Evolutionary conservation across 495 filamentous ascomycete genomes (phyloP).

Genomic region (Penicillium malachiteum): DNA sequence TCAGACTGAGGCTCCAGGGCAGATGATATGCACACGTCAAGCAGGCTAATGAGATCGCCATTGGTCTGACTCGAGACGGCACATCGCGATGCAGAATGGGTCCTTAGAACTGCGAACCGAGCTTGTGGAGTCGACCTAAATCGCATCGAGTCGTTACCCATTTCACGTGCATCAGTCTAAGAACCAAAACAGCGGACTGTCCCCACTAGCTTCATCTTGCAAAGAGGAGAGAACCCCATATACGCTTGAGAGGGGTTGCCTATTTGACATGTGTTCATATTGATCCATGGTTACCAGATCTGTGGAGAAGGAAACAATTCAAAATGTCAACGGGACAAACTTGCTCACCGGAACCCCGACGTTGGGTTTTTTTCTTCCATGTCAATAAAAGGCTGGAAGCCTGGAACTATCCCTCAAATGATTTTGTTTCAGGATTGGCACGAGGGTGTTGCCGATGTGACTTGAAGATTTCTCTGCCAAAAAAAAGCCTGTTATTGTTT

Average conservation of each 20-base stretch:
- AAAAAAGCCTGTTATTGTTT: neutral
- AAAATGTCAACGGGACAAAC: neutral
- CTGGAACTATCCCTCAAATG: neutral
- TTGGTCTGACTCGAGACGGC: neutral
- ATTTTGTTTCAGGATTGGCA: neutral
- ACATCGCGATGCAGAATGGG: neutral
- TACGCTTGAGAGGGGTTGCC: neutral
- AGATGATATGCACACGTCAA: neutral
- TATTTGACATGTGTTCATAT: neutral
- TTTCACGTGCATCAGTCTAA: neutral
- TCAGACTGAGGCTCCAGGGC: neutral
- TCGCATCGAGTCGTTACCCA: neutral
- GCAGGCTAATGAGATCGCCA: neutral
- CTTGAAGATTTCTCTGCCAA: slow-evolving; percentile 9
- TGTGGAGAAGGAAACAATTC: neutral
- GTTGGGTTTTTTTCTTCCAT: neutral
- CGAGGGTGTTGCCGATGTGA: slow-evolving; percentile 5
- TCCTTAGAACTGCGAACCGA: neutral
- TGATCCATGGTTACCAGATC: neutral
- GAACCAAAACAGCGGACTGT: neutral
- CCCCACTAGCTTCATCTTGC: neutral
- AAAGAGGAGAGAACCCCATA: neutral
- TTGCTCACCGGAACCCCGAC: neutral
- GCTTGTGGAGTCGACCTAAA: neutral
- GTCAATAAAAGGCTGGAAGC: neutral